Evolutionary conservation across 768 basidiomycete genomes (phyloP).

Genomic region (Rhizopogon rudus): DNA sequence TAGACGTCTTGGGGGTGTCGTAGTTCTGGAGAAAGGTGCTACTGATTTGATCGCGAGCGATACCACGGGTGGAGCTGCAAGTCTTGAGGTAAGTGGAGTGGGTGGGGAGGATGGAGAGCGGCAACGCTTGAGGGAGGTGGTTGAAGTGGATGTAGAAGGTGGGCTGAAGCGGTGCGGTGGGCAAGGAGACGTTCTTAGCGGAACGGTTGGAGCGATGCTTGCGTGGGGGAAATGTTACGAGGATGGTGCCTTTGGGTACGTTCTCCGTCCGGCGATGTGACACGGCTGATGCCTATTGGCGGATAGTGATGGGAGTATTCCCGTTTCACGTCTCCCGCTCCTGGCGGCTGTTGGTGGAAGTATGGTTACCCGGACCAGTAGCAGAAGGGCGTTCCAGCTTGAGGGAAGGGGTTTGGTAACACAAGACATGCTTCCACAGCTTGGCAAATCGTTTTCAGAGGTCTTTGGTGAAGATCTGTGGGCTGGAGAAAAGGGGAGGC

Average conservation of each 20-base stretch:
- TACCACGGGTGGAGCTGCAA: conserved; percentile 51
- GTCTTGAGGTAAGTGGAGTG: conserved; percentile 38
- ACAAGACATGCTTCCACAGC: conserved; percentile 65
- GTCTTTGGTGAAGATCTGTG: conserved; percentile 55
- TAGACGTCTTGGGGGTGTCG: conserved; percentile 74
- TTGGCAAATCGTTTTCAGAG: conserved; percentile 67
- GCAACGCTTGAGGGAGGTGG: conserved; percentile 51
- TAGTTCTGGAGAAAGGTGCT: conserved; percentile 85
- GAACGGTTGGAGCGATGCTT: conserved; percentile 81
- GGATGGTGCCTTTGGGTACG: conserved; percentile 75
- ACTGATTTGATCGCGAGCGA: conserved; percentile 80
- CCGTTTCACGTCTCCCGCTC: conserved; percentile 68
- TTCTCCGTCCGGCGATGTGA: conserved; percentile 1
- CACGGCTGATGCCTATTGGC: not conserved
- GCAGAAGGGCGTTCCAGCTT: conserved; percentile 67
- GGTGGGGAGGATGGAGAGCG: conserved; percentile 41
- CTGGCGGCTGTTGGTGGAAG: conserved; percentile 84
- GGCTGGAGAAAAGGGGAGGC: conserved; percentile 33
- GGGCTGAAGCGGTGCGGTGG: conserved; percentile 93
- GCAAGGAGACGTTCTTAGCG: conserved; percentile 92
- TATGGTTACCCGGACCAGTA: conserved; percentile 83
- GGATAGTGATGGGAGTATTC: conserved; percentile 46
- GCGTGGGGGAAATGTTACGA: conserved; percentile 97
- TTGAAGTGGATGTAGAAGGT: conserved; percentile 67
- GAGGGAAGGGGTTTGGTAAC: conserved; percentile 81